These are phyloP conservation scores for Cladosporium sp. DNA, from an alignment of 2,329 filamentous ascomycete species.

Conservation along the genomic window DNA sequence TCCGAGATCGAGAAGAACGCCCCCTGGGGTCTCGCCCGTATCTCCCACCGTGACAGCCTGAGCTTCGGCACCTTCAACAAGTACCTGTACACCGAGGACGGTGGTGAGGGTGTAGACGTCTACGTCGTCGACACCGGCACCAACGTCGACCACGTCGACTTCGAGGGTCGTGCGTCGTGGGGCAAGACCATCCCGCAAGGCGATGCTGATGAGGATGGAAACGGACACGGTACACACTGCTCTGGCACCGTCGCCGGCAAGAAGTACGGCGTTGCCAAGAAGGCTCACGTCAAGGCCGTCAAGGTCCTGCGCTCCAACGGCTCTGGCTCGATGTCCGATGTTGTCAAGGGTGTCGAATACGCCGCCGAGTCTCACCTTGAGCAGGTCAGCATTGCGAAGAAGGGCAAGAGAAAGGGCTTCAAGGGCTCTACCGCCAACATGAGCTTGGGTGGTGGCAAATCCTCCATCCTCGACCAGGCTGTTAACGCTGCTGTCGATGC, in stretches of 20 bases:
- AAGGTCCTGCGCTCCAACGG: constrained; percentile 98
- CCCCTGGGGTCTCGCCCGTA: constrained; percentile 97
- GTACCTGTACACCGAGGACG: constrained; percentile 85
- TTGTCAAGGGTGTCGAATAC: constrained; percentile 96
- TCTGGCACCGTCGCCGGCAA: constrained; percentile 95
- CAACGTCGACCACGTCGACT: constrained; percentile 91
- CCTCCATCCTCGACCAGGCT: constrained; percentile 79
- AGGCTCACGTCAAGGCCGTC: constrained; percentile 92
- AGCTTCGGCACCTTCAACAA: constrained; percentile 96
- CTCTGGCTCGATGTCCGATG: constrained; percentile 96
- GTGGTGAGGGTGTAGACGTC: constrained; percentile 95
- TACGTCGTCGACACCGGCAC: constrained; percentile 98
- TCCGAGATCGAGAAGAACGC: constrained; percentile 77
- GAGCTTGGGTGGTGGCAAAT: constrained; percentile 98
- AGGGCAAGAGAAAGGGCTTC: constrained; percentile 88
- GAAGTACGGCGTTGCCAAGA: constrained; percentile 99
- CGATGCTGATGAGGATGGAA: constrained; percentile 87
- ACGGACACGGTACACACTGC: constrained; percentile 98
- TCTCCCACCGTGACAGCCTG: constrained; percentile 86
- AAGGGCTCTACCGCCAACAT: constrained; percentile 99
- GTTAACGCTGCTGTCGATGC: constrained; percentile 90
- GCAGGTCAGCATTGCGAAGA: constrained; percentile 73
- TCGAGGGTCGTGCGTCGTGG: constrained; percentile 92
- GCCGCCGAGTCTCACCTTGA: constrained; percentile 75
- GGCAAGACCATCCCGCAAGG: constrained; percentile 88